Evolutionary conservation across 306 rosid genomes (phyloP), one percentile per base, ranked within the genome.

Genomic region (Casuarina equisetifolia): DNA sequence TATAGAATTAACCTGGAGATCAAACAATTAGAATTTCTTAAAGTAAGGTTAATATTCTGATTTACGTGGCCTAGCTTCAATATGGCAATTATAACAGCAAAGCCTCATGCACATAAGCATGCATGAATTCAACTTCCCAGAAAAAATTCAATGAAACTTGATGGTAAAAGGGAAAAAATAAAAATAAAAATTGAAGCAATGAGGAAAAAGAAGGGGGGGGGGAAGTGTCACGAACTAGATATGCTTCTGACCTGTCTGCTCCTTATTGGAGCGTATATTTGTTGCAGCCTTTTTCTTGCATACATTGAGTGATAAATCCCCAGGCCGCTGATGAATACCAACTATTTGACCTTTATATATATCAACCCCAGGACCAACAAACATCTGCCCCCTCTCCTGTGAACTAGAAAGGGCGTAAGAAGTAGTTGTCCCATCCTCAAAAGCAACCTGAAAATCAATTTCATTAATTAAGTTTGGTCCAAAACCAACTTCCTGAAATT

Each of bases 261-360:
- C 99, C 88, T 95, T 95, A 88, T 95, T 95, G 76, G 99, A 95
- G 25, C 99, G 97, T 16, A 95, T 50, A 76, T 95, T 95, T 40
- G 99, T 95, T 44, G 99, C 99, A 59, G 99, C 99, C 78, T 95
- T 95, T 84, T 88, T 95, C 89, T 95, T 95, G 88, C 99, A 95
- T 63, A 95, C 97, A 49, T 95, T 95, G 77, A 95, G 94, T 39
- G 93, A 57, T 78, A 95, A 86, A 85, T 95, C 99, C 63, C 99
- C 97, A 48, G 96, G 86, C 52, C 99, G 91, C 88, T 95, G 99
- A 87, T 95, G 99, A 79, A 95, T 95, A 64, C 99, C 99, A 48
- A 95, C 83, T 67, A 95, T 88, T 84, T 92, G 97, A 87, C 99
- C 97, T 82, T 88, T 95, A 77, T 92, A 95, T 72, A 95, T 93